These are phyloP conservation scores for Aegilops sharonensis DNA, from an alignment of 176 grass and related monocot genomes.

Conservation along the genomic window DNA sequence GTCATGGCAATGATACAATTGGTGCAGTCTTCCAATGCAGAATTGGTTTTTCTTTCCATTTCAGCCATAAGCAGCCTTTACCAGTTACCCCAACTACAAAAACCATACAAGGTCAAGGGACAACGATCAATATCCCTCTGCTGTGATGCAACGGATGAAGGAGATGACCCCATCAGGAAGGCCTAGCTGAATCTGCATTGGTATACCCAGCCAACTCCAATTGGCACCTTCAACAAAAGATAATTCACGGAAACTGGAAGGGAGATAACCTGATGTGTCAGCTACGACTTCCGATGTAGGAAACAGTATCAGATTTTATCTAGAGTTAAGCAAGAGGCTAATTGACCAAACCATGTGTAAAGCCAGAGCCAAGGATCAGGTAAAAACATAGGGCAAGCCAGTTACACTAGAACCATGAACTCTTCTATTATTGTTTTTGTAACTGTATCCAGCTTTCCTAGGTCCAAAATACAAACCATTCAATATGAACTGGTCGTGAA, in stretches of 20 bases:
- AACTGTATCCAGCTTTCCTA: background rate
- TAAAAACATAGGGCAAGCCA: constrained; percentile 6
- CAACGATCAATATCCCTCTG: constrained; percentile 60
- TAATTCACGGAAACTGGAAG: constrained; percentile 57
- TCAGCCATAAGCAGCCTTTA: constrained; percentile 63
- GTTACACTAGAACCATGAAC: background rate
- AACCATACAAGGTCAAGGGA: constrained; percentile 50
- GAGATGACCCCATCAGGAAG: constrained; percentile 48
- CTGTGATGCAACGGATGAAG: constrained; percentile 52
- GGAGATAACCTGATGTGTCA: constrained; percentile 47
- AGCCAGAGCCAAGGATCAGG: background rate
- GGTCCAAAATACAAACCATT: background rate
- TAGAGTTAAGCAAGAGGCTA: constrained; percentile 42
- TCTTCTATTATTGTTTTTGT: background rate
- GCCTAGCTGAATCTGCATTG: constrained; percentile 75
- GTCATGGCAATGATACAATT: constrained; percentile 48
- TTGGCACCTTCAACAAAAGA: constrained; percentile 67
- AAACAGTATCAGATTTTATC: constrained; percentile 53
- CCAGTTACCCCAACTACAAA: constrained; percentile 80
- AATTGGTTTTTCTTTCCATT: constrained; percentile 41
- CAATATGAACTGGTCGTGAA: background rate
- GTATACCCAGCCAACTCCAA: constrained; percentile 80
- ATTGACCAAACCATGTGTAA: constrained; percentile 10
- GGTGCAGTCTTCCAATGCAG: constrained; percentile 43
- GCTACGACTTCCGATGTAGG: constrained; percentile 41